These are phyloP conservation scores for Pelargonium australe DNA, from an alignment of 441 rosid species.

Conservation along the genomic window DNA sequence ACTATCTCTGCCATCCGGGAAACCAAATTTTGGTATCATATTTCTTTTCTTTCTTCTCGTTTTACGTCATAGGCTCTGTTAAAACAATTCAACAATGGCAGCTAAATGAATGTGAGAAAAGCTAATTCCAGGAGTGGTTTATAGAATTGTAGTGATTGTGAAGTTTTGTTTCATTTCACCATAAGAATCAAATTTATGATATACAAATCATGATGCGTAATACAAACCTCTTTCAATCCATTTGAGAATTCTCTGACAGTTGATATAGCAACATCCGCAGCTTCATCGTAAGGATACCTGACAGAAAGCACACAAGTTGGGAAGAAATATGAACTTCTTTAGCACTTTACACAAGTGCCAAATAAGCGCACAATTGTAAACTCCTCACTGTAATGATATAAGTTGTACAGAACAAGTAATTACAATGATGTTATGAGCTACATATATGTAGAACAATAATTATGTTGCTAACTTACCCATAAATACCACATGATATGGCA, in stretches of 20 bases:
- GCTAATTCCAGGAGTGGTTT: not conserved
- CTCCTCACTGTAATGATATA: not conserved
- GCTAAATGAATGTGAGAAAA: not conserved
- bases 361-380: not conserved
- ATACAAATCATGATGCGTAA: not conserved
- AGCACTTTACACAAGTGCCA: not conserved
- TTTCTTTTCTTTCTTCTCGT: not conserved
- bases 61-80: not conserved
- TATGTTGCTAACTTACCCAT: conserved; percentile 35
- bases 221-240: conserved; percentile 60
- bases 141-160: not conserved
- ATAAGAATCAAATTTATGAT: not conserved
- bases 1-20: not conserved
- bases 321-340: not conserved
- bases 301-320: conserved; percentile 2
- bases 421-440: not conserved
- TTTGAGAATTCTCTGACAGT: conserved; percentile 52
- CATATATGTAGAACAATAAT: not conserved
- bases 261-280: conserved; percentile 67
- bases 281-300: conserved; percentile 82
- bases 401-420: not conserved
- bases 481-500: conserved; percentile 79
- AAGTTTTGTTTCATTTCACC: not conserved
- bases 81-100: not conserved
- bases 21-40: no score